A percentile compares a stretch with the other conserved stretches of the same genome.
Conservation (phyloP, 2,329 filamentous ascomycete genomes). For the Stachybotrys chlorohalonatus region DNA sequence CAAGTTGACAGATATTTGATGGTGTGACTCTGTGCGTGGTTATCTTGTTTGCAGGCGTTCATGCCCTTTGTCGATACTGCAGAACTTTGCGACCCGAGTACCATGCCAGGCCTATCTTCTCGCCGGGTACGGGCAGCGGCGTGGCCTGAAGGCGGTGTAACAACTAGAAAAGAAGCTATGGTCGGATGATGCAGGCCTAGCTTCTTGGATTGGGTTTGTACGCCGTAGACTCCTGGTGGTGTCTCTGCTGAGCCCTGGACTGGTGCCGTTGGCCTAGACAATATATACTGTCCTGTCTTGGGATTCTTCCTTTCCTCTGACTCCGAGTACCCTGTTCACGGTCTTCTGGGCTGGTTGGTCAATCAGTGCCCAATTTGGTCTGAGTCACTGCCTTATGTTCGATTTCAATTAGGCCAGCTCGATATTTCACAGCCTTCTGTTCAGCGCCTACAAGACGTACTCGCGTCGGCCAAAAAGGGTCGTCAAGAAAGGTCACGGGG, state of each 20-base stretch:
- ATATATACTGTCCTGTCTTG: not conserved
- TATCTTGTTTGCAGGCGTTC: not conserved
- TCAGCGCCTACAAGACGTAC: no score
- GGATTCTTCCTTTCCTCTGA: no score
- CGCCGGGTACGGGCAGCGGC: not conserved
- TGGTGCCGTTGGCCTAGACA: not conserved
- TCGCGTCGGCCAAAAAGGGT: no score
- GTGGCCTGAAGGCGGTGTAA: not conserved
- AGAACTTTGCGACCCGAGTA: not conserved
- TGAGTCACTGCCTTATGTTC: no score
- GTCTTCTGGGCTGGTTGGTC: no score
- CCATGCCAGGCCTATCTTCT: not conserved
- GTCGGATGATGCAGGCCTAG: not conserved
- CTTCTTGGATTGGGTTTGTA: not conserved
- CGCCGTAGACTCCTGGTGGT: not conserved
- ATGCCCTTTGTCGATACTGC: not conserved
- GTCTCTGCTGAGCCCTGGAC: not conserved
- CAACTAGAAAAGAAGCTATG: not conserved
- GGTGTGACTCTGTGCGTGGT: not conserved
- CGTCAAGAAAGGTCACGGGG: no score
- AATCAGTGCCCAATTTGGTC: no score
- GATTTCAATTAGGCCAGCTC: no score
- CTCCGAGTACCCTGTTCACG: no score
- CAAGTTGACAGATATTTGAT: no score
- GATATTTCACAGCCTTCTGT: no score